Evolutionary conservation across 2,329 filamentous ascomycete genomes (phyloP), one percentile per base, ranked within the genome.

Genomic region (Arthroderma sp.): DNA sequence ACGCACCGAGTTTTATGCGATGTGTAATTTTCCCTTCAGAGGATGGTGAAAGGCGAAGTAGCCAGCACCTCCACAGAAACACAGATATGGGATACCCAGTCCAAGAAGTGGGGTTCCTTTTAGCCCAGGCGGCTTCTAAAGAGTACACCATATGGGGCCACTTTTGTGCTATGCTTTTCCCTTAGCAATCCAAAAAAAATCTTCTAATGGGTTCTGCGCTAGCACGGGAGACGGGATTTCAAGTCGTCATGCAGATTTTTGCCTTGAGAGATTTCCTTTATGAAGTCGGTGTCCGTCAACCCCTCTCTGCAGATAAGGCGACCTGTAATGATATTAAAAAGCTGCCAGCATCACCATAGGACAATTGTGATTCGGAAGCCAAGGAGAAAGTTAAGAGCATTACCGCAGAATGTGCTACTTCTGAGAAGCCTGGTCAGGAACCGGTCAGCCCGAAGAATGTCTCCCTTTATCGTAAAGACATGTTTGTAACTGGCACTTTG

Each of bases 381-480:
- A 38, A 21, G 43, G 43, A 57, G 17, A 57, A 41, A 39, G 19
- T 57, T 1, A 52, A 53, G 33, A 15, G 2, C 3, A 15, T 57
- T 3, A 57, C 53, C 13, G 55, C 55, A 23, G 38, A 57, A 39
- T 35, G 19, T 2, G 55, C 41, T 13, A 33, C 41, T 31, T 57
- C 55, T 11, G 39, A 52, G 19, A 19, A 57, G 43, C 13, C 41
- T 17, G 35, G 43, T 9, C 55, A 57, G 23, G 17, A 21, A 13
- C 39, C 25, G 6, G 41, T 57, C n/a, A 23, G 7, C 8, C 17
- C 53, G 6, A 6, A 38, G 4, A 37, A 57, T 44, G 49, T 57
- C n/a, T 57, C 54, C n/a, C 37, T 57, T 6, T 57, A 57, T 21
- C 49, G 47, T 1, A 57, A 23, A 28, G 56, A 47, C n/a, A 57